phyloP scores from a whole-genome alignment of 768 basidiomycete species.

The Mycena pura region DNA sequence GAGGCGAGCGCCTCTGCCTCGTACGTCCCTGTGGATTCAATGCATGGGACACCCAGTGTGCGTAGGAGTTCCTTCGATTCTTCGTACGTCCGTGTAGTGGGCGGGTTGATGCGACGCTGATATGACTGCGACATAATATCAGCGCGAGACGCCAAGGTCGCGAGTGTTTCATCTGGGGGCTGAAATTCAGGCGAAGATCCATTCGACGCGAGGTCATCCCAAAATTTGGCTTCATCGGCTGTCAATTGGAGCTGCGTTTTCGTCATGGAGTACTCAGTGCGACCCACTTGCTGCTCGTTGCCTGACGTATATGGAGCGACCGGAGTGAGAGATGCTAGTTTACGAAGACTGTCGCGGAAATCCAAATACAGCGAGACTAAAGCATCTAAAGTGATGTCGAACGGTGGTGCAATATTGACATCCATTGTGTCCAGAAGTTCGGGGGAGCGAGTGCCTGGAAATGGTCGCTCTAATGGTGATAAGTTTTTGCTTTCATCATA shows the following conservation, averaged over 20 bases:
- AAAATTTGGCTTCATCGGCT: slow-evolving; percentile 65
- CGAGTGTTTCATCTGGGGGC: slow-evolving; percentile 8
- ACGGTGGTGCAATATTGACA: not conserved
- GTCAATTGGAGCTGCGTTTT: slow-evolving; percentile 67
- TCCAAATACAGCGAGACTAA: slow-evolving; percentile 57
- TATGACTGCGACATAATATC: slow-evolving; percentile 68
- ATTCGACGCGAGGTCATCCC: slow-evolving; percentile 51
- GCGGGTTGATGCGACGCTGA: slow-evolving; percentile 63
- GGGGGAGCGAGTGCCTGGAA: not conserved
- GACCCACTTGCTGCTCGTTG: slow-evolving; percentile 41
- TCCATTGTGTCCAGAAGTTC: not conserved
- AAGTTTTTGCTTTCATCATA: not conserved
- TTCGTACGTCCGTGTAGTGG: slow-evolving; percentile 68
- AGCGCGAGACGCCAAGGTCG: slow-evolving; percentile 30
- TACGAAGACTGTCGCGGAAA: slow-evolving; percentile 54
- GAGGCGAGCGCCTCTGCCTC: slow-evolving; percentile 91
- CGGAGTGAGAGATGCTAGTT: slow-evolving; percentile 46
- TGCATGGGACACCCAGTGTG: slow-evolving; percentile 84
- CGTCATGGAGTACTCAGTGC: slow-evolving; percentile 58
- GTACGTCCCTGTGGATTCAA: slow-evolving; percentile 69
- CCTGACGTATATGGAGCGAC: slow-evolving; percentile 16
- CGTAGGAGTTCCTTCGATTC: slow-evolving; percentile 72
- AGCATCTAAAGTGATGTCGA: slow-evolving; percentile 27
- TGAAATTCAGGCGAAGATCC: slow-evolving; percentile 1
- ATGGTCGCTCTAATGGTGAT: slow-evolving; percentile 17